These are phyloP conservation scores for Backusella luteola DNA, from an alignment of 192 early-diverging fungal genomes.

Conservation along the genomic window DNA sequence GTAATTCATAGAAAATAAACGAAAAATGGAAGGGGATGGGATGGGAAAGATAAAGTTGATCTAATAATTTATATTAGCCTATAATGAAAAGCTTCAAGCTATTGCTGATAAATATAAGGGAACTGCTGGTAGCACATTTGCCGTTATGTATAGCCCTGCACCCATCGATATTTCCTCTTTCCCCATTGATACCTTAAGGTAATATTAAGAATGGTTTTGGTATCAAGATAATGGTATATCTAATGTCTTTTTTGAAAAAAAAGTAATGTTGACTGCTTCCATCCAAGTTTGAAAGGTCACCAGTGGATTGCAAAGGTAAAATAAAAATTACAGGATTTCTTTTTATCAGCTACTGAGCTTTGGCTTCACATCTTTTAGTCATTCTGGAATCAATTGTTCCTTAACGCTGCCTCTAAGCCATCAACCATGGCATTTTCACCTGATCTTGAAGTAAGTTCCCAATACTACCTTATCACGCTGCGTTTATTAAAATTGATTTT, in stretches of 20 bases:
- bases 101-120: slow-evolving; percentile 20
- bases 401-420: slow-evolving; percentile 5
- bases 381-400: slow-evolving; percentile 25
- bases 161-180: slow-evolving; percentile 8
- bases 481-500: not conserved
- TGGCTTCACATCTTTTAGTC: not conserved
- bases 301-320: slow-evolving; percentile 22
- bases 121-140: slow-evolving; percentile 1
- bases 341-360: not conserved
- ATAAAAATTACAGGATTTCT: no score
- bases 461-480: not conserved
- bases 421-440: not conserved
- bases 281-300: slow-evolving; percentile 21
- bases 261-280: slow-evolving; percentile 26
- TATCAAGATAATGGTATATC: not conserved
- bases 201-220: not conserved
- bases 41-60: not conserved
- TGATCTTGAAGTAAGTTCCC: slow-evolving; percentile 9
- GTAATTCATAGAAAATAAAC: not conserved
- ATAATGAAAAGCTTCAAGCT: slow-evolving; percentile 12
- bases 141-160: slow-evolving; percentile 12
- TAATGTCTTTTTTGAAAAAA: not conserved
- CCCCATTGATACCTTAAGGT: slow-evolving; percentile 15
- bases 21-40: not conserved
- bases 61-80: not conserved